Percentiles rank a stretch among this genome's conserved stretches.
phyloP scores from a whole-genome alignment of 169 alveolate genomes.

The Plasmodium coatneyi region DNA sequence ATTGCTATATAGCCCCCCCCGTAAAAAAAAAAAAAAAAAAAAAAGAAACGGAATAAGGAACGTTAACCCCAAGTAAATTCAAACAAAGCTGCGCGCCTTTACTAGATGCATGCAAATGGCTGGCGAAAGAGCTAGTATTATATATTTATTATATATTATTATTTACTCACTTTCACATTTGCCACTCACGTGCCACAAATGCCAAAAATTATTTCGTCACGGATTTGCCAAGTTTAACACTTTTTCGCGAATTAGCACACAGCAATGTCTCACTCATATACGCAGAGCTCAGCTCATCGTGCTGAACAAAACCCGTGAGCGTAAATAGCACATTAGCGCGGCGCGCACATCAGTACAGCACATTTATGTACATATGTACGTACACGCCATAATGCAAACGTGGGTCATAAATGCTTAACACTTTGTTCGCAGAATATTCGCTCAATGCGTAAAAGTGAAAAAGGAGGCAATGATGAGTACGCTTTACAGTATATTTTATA shows the following conservation, averaged over 20 bases:
- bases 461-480: background rate
- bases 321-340: background rate
- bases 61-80: background rate
- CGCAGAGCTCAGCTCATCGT: background rate
- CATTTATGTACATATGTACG: background rate
- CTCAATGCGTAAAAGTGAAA: background rate
- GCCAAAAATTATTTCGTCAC: background rate
- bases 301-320: background rate
- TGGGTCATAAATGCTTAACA: background rate
- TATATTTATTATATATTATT: background rate
- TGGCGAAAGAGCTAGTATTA: background rate
- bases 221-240: background rate
- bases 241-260: background rate
- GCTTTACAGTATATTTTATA: background rate
- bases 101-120: constrained; percentile 50
- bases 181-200: background rate
- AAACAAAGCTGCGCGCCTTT: background rate
- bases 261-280: background rate
- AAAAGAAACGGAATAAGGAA: background rate
- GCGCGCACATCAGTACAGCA: background rate
- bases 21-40: constrained; percentile 1
- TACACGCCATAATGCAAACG: background rate
- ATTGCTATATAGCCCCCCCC: background rate
- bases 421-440: background rate
- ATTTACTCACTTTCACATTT: background rate